phyloP scores from a whole-genome alignment of 2,329 filamentous ascomycete genomes.

The Neopestalotiopsis clavispora region DNA sequence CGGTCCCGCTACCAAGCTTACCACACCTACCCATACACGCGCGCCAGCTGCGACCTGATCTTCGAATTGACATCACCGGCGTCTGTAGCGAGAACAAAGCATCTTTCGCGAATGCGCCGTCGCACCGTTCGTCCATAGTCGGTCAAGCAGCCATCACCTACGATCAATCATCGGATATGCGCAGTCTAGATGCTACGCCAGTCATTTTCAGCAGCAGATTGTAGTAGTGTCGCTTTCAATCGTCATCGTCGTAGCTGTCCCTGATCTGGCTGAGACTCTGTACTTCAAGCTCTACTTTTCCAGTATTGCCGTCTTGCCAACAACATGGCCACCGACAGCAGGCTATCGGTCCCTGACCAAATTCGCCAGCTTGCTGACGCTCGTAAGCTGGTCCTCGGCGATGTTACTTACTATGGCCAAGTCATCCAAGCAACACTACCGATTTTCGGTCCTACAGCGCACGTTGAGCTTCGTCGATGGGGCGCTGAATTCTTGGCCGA shows the following conservation, averaged over 20 bases:
- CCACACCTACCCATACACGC: background rate
- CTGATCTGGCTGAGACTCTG: background rate
- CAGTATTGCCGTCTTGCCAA: background rate
- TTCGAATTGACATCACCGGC: constrained; percentile 30
- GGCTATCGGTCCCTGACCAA: constrained; percentile 71
- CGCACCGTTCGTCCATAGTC: background rate
- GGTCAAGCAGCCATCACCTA: background rate
- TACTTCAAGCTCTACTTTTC: background rate
- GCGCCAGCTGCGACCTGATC: constrained; percentile 18
- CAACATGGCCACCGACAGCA: constrained; percentile 57
- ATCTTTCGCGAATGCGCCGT: background rate
- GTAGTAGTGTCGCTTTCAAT: background rate
- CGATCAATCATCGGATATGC: background rate
- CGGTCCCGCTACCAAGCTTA: background rate
- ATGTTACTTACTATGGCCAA: constrained; percentile 86
- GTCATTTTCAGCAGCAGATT: constrained; percentile 2
- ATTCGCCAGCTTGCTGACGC: constrained; percentile 89
- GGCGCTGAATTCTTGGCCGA: constrained; percentile 95
- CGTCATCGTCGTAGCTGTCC: background rate
- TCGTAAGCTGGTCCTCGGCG: constrained; percentile 84
- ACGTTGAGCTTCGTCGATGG: constrained; percentile 89
- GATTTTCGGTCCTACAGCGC: constrained; percentile 77
- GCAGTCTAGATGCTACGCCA: constrained; percentile 1
- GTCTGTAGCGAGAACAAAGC: constrained; percentile 18
- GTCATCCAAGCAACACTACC: constrained; percentile 94